Evolutionary conservation across 2,329 filamentous ascomycete species (phyloP).

Genomic region (Fusarium pininemorale): DNA sequence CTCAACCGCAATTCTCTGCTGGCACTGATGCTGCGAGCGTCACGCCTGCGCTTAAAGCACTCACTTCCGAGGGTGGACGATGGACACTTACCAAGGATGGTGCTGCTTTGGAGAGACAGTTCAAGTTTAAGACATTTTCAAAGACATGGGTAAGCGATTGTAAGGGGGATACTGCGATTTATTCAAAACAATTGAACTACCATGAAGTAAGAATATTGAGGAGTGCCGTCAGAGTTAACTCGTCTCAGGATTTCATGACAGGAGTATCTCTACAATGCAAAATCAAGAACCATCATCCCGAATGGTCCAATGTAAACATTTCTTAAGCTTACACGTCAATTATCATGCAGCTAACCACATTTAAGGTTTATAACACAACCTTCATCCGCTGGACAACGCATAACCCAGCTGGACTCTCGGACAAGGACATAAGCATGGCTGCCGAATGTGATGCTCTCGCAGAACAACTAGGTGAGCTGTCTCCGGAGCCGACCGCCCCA

Average conservation of each 20-base stretch:
- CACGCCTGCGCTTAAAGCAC: constrained; percentile 47
- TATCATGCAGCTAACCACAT: not conserved
- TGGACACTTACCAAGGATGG: constrained; percentile 64
- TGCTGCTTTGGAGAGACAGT: constrained; percentile 66
- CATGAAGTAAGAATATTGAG: not conserved
- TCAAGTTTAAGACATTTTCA: constrained; percentile 71
- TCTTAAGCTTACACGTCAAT: not conserved
- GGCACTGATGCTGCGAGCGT: constrained; percentile 55
- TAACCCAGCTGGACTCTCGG: constrained; percentile 70
- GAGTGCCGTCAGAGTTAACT: constrained; percentile 1
- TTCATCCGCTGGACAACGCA: constrained; percentile 81
- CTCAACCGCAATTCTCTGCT: constrained; percentile 54
- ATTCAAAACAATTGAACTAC: not conserved
- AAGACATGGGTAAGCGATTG: constrained; percentile 67
- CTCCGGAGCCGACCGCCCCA: constrained; percentile 41
- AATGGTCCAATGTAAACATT: constrained; percentile 74
- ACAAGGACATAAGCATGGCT: constrained; percentile 71
- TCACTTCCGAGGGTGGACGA: constrained; percentile 51
- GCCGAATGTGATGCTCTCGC: constrained; percentile 69
- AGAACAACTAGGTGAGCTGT: constrained; percentile 63
- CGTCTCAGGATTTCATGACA: constrained; percentile 77
- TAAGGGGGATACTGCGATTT: not conserved
- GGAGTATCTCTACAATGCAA: constrained; percentile 74
- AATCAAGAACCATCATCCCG: constrained; percentile 74
- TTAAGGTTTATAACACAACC: constrained; percentile 73